These are phyloP conservation scores for Cochlearia excelsa DNA, from an alignment of 345 rosid genomes.

Conservation along the genomic window DNA sequence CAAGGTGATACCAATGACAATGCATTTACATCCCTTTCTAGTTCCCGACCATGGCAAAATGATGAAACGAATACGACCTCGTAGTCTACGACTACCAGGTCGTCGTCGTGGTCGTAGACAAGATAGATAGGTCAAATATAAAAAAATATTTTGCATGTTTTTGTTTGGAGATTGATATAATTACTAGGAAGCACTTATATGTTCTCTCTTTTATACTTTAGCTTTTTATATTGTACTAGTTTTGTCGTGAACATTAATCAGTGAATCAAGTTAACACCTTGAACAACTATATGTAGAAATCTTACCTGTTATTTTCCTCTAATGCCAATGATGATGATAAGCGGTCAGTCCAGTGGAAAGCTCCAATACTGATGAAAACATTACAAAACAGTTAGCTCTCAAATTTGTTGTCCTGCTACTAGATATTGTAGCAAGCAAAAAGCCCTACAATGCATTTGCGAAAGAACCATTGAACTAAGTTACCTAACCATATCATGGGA, in stretches of 20 bases:
- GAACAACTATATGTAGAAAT: background rate
- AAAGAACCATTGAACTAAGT: conserved; percentile 1
- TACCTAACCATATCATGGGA: conserved; percentile 15
- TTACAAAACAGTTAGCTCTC: conserved; percentile 24
- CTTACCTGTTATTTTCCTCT: conserved; percentile 50
- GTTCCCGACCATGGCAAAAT: background rate
- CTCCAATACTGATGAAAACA: conserved; percentile 61
- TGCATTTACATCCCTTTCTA: background rate
- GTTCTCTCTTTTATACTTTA: too few species aligned
- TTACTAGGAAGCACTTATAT: too few species aligned
- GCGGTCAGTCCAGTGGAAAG: conserved; percentile 88
- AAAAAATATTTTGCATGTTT: too few species aligned
- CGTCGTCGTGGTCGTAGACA: too few species aligned
- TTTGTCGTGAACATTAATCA: too few species aligned
- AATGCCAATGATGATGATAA: conserved; percentile 48
- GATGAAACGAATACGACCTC: background rate
- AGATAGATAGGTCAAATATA: too few species aligned
- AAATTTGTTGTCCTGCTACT: background rate
- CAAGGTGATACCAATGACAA: background rate
- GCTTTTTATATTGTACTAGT: too few species aligned
- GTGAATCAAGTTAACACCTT: too few species aligned
- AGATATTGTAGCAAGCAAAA: too few species aligned
- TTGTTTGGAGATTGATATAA: too few species aligned
- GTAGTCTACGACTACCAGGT: too few species aligned
- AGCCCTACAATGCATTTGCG: background rate